Percentiles rank a stretch among this genome's conserved stretches.
Conservation (phyloP, 805 yeast genomes). For the Hanseniaspora vineae region DNA sequence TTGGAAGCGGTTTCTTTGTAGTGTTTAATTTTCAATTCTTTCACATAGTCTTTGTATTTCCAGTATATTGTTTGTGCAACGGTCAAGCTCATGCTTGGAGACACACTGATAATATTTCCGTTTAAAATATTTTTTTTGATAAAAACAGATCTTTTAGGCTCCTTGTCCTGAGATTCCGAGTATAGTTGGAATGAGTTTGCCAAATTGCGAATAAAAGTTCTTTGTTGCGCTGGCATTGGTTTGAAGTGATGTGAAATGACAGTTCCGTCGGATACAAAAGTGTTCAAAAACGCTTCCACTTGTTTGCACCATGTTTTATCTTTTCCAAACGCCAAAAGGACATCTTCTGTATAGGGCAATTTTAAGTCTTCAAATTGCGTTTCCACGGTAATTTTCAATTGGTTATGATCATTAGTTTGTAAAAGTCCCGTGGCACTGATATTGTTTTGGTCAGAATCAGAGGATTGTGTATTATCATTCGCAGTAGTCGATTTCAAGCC, state of each 20-base stretch:
- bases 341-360: constrained; percentile 32
- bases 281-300: constrained; percentile 41
- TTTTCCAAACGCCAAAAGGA: constrained; percentile 33
- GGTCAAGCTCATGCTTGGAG: constrained; percentile 14
- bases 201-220: constrained; percentile 58
- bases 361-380: constrained; percentile 16
- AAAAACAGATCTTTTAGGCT: constrained; percentile 64
- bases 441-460: constrained; percentile 4
- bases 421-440: constrained; percentile 4
- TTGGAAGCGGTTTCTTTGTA: constrained; percentile 16
- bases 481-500: constrained; percentile 13
- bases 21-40: constrained; percentile 19
- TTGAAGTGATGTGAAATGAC: constrained; percentile 45
- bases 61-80: constrained; percentile 31
- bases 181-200: constrained; percentile 46
- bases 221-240: constrained; percentile 58
- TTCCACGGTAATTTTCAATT: constrained; percentile 14
- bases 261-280: constrained; percentile 32
- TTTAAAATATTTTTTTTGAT: constrained; percentile 28
- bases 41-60: constrained; percentile 26
- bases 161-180: constrained; percentile 69
- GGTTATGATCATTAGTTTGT: neutral
- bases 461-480: neutral
- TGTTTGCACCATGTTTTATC: constrained; percentile 60
- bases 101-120: constrained; percentile 26